Base-by-base conservation (phyloP, 1,284 basidiomycete genomes). In the Dichomitus squalens region DNA sequence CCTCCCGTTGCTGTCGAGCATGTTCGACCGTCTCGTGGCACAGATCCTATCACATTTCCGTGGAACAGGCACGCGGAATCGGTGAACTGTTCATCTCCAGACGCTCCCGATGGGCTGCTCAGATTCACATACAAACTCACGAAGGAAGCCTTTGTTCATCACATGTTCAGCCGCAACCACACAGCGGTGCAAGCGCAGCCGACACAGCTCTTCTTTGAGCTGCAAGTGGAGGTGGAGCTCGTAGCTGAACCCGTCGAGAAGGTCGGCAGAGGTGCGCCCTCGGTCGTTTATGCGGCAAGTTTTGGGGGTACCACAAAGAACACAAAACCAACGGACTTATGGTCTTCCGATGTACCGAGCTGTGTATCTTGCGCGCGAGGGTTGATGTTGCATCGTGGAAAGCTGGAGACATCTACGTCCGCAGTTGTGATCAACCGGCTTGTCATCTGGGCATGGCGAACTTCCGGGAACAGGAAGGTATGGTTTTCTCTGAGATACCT, bases 161-260 rank as follows among this genome's bases (percentile, higher is more conserved):
- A 78, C 41, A n/a, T 79, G 38, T 78, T 76, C 61, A 78, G 76
- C 4, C 70, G 73, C 29, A 78, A 79, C 51, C 68, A 66, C n/a
- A 56, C 64, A 21, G 46, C 52, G 25, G 60, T 73, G 20, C 76
- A 79, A 54, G 50, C 49, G 43, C 66, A 69, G 7, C 68, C 76
- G 1, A 66, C 66, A 4, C 29, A 31, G 16, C 60, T 78, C 9
- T 72, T 78, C 31, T 57, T 57, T 27, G 66, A 61, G 4, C 58
- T 78, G 16, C 76, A 79, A 55, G 25, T 65, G 14, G 65, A 73
- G 0, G 65, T 74, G 3, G 65, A 71, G 18, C 48, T 78, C 2
- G 23, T 36, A 12, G 9, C 31, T 7, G 52, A 57, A 23, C 34
- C 31, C 39, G 23, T 36, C 11, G 27, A n/a, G 38, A 49, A 29